phyloP scores from a whole-genome alignment of 1,284 basidiomycete genomes.

The Ganoderma leucocontextum region DNA sequence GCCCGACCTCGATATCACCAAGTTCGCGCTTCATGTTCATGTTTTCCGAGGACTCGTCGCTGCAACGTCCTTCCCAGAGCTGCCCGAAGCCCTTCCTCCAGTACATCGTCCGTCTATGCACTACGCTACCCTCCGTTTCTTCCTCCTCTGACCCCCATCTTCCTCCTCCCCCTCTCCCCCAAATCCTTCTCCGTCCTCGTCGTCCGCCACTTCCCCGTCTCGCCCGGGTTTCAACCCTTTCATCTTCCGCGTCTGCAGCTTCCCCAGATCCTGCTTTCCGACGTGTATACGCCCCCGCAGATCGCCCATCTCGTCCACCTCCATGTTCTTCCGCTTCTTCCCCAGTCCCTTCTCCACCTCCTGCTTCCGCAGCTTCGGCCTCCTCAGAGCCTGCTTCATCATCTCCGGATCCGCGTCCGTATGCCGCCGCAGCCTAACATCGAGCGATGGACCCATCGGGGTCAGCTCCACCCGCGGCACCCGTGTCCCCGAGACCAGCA shows the following conservation, averaged over 20 bases:
- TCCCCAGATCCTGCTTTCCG: slow-evolving; percentile 87
- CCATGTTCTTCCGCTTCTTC: slow-evolving; percentile 93
- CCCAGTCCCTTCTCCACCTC: slow-evolving; percentile 89
- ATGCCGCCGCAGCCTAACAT: slow-evolving; percentile 83
- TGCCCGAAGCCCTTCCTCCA: background rate
- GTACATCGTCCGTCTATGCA: background rate
- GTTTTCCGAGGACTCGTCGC: background rate
- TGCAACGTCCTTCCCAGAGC: background rate
- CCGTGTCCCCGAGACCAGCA: slow-evolving; percentile 80
- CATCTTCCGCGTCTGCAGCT: slow-evolving; percentile 92
- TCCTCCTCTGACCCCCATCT: slow-evolving; percentile 29
- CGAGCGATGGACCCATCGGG: slow-evolving; percentile 93
- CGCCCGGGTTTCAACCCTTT: slow-evolving; percentile 77
- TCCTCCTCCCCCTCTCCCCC: slow-evolving; percentile 31
- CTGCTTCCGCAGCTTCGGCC: slow-evolving; percentile 88
- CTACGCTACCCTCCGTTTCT: slow-evolving; percentile 32
- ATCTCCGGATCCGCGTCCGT: slow-evolving; percentile 81
- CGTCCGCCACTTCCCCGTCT: slow-evolving; percentile 43
- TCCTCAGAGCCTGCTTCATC: slow-evolving; percentile 82
- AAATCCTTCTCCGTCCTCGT: slow-evolving; percentile 25
- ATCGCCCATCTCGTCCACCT: slow-evolving; percentile 99
- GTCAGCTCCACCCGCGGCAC: slow-evolving; percentile 85
- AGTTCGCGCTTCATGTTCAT: background rate
- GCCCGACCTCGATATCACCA: background rate
- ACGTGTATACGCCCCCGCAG: slow-evolving; percentile 91